phyloP scores from a whole-genome alignment of 2,329 filamentous ascomycete genomes.

The Aspergillus unguis region DNA sequence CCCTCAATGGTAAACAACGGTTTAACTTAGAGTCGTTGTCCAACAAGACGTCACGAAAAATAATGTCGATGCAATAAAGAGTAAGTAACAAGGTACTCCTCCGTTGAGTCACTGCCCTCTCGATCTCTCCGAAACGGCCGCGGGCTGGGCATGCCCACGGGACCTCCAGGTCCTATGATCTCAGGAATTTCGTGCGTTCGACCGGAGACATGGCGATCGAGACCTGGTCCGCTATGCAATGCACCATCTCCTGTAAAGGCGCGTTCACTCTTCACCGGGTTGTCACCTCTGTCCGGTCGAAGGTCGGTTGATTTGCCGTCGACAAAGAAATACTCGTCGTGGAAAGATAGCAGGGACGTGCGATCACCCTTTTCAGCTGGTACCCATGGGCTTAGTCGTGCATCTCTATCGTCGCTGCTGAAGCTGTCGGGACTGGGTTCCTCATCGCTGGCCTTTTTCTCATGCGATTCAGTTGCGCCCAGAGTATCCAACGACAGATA shows the following conservation, averaged over 20 bases:
- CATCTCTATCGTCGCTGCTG: constrained; percentile 15
- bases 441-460: constrained; percentile 2
- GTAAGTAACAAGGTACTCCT: constrained; percentile 22
- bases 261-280: constrained; percentile 22
- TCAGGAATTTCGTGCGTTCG: constrained; percentile 20
- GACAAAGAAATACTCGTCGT: constrained; percentile 29
- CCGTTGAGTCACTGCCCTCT: constrained; percentile 22
- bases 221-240: constrained; percentile 19
- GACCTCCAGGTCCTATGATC: constrained; percentile 17
- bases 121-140: constrained; percentile 12
- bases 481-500: background rate
- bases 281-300: constrained; percentile 24
- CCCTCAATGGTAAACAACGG: constrained; percentile 6
- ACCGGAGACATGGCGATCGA: constrained; percentile 18
- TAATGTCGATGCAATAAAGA: constrained; percentile 18
- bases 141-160: constrained; percentile 3
- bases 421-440: constrained; percentile 6
- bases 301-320: constrained; percentile 27
- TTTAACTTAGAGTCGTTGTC: constrained; percentile 4
- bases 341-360: constrained; percentile 16
- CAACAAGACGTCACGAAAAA: constrained; percentile 12
- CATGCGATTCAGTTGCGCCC: background rate
- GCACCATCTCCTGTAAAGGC: constrained; percentile 19
- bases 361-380: constrained; percentile 23
- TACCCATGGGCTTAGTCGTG: constrained; percentile 19